A percentile compares a stretch with the other conserved stretches of the same genome.
Conservation (phyloP, 805 yeast species). For the Lachancea cidri region DNA sequence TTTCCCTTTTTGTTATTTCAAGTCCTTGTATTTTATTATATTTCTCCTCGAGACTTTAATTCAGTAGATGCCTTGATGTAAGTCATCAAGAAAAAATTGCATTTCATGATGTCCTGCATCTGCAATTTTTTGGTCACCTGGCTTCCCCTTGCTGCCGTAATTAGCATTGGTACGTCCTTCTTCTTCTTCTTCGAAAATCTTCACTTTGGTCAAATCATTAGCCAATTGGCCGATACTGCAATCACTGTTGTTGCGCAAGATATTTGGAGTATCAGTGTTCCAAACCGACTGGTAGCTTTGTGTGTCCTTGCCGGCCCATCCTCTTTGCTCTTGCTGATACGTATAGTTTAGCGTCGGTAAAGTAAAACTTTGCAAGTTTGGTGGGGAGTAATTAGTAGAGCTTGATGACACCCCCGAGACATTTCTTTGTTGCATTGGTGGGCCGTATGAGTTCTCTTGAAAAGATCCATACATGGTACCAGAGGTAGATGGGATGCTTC, state of each 20-base stretch:
- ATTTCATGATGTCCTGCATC: conserved; percentile 9
- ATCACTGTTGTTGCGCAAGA: not conserved
- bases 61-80: conserved; percentile 3
- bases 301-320: not conserved
- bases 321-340: conserved; percentile 5
- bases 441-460: not conserved
- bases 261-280: not conserved
- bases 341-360: conserved; percentile 5
- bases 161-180: not conserved
- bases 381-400: conserved; percentile 11
- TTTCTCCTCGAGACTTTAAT: no score
- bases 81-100: conserved; percentile 14
- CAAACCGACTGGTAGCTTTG: not conserved
- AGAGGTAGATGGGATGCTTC: conserved; percentile 4
- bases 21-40: no score
- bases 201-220: conserved; percentile 12
- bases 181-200: conserved; percentile 13
- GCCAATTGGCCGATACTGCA: conserved; percentile 5
- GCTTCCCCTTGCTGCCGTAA: not conserved
- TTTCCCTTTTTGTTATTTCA: not conserved
- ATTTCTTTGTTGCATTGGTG: conserved; percentile 8
- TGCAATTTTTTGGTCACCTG: not conserved
- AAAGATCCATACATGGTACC: not conserved
- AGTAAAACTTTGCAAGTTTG: not conserved
- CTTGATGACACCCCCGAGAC: conserved; percentile 11